These are phyloP conservation scores for Tolypocladium cylindrosporum DNA, from an alignment of 2,329 filamentous ascomycete genomes.

Conservation along the genomic window DNA sequence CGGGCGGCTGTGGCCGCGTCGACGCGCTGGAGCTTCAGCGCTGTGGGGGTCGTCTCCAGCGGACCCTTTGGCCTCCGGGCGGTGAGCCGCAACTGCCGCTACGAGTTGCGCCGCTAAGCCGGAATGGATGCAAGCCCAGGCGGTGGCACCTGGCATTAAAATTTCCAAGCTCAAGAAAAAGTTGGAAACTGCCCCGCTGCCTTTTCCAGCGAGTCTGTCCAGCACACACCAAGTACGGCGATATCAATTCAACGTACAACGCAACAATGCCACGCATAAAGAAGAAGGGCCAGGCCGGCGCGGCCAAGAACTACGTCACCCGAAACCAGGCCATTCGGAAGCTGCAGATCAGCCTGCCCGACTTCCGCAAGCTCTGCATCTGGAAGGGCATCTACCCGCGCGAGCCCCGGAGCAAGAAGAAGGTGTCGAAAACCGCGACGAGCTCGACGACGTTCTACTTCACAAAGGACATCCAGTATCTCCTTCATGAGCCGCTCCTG, in stretches of 20 bases:
- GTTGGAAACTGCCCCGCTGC: conserved; percentile 22
- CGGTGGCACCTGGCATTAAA: conserved; percentile 24
- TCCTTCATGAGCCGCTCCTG: conserved; percentile 90
- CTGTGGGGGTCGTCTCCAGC: background rate
- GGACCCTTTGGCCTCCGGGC: conserved; percentile 6
- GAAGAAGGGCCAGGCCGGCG: conserved; percentile 87
- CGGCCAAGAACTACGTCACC: conserved; percentile 97
- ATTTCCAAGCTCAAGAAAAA: conserved; percentile 21
- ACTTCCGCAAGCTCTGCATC: conserved; percentile 97
- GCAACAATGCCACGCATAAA: conserved; percentile 63
- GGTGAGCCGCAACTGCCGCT: conserved; percentile 11
- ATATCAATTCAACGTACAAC: conserved; percentile 5
- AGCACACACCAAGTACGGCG: conserved; percentile 7
- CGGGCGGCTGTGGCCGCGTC: background rate
- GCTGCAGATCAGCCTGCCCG: conserved; percentile 90
- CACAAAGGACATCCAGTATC: conserved; percentile 94
- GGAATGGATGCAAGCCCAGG: conserved; percentile 5
- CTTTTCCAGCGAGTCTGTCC: conserved; percentile 8
- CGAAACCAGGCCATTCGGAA: conserved; percentile 95
- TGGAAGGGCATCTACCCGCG: conserved; percentile 99
- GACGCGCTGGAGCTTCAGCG: background rate
- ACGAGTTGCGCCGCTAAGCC: conserved; percentile 5
- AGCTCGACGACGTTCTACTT: conserved; percentile 87
- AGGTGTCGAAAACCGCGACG: conserved; percentile 84
- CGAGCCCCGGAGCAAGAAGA: conserved; percentile 94